Base-by-base conservation (phyloP, 176 grass and related monocot genomes). In the Neostapfia colusana region DNA sequence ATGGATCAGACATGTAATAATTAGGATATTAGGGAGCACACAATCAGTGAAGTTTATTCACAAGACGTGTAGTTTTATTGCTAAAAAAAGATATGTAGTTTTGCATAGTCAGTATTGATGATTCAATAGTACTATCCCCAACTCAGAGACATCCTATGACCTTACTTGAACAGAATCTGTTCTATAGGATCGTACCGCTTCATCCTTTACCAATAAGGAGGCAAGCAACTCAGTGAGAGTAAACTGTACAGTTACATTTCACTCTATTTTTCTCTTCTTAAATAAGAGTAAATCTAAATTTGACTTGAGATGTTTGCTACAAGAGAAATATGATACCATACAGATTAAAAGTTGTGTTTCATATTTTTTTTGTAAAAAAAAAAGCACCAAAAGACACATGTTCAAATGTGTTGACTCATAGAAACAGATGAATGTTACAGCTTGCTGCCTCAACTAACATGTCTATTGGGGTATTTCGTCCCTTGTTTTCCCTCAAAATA, bases 211-310 rank as follows among this genome's bases (percentile, higher is more conserved):
- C n/a, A n/a, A n/a, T n/a, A n/a, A n/a, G n/a, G n/a, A n/a, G n/a
- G n/a, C n/a, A n/a, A n/a, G n/a, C n/a, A n/a, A n/a, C n/a, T 44
- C 18, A 61, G 48, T 26, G 9, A 45, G 43, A 45, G 43, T 16
- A 31, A 56, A 56, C n/a, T 8, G 1, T 27, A 5, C 24, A 6
- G 4, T 61, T 28, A 31, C 12, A 61, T 31, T 15, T 58, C 46
- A 49, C 46, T 49, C 3, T 18, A 49, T 49, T 42, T 46, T 46
- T 16, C 39, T 74, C 13, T 82, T 41, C 12, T 18, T 8, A 58
- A 79, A 37, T 34, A n/a, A n/a, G n/a, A n/a, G n/a, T n/a, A n/a
- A 42, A 65, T 48, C 13, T 59, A 28, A 48, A 75, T 18, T 15
- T 51, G 46, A 72, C 0, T 57, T 5, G 3, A 25, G 8, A 35